Evolutionary conservation across 192 early-diverging fungal genomes (phyloP), one percentile per base, ranked within the genome.

Genomic region (Linnemannia elongata): DNA sequence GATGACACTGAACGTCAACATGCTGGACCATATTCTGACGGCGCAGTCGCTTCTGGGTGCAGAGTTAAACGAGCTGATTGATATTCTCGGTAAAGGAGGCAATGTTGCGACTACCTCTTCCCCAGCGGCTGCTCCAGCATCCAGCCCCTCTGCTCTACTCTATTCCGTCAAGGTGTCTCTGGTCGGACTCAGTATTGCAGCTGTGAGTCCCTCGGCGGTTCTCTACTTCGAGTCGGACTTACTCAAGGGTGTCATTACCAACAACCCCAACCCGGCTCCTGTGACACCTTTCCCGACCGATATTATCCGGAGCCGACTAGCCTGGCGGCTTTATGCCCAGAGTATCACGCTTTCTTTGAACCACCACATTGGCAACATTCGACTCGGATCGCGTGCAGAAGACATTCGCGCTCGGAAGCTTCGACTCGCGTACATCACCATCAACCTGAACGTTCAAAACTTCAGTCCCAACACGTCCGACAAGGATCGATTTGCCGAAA

Each of bases 1-100:
- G 10, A 81, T 92, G 82, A 87, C 83, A 9, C 57, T 94, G 55
- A 90, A 93, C 71, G 95, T 94, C 41, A 91, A 93, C 72, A 90
- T 97, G 80, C 81, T 97, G 72, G 96, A 96, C 66, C 94, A 95
- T 78, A 87, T 97, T n/a, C 78, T 96, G 27, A 97, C 95, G 3
- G 91, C 95, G 5, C 95, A 96, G 54, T 94, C 93, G 6, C 87
- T 96, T 6, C 78, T 97, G 72, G 94, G 94, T 36, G 92, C 88
- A 36, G 96, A 97, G 89, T 72, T 95, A 44, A 96, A 93, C 79
- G 96, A 97, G 74, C 79, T 96, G 38, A 78, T 95, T 18, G 95
- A 96, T 47, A 89, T 94, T 12, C 78, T 95, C 39, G 74, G 82
- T 3, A 83, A 89, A n/a, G 83, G 90, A 74, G 22, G 74, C n/a